Evolutionary conservation across 2,329 filamentous ascomycete species (phyloP), one percentile per base, ranked within the genome.

Genomic region (Ascosphaera acerosa): DNA sequence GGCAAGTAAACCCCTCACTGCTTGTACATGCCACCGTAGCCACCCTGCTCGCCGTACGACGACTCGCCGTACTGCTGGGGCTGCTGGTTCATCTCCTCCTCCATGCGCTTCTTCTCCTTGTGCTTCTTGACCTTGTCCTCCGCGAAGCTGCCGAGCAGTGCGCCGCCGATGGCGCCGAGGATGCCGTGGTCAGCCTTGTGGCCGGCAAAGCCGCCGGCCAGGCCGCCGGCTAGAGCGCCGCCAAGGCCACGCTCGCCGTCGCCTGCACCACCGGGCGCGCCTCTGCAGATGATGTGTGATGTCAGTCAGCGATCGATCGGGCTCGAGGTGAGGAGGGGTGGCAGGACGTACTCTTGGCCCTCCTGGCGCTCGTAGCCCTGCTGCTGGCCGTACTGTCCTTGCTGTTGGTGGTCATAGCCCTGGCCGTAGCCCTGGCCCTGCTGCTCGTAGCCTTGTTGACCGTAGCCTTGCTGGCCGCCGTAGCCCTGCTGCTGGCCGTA

Each of bases 181-280:
- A 60, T 44, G 18, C 57, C 57, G 43, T 59, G 57, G 38, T 54
- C 47, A 37, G 50, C 54, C 42, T 59, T 54, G 47, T 55, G 51
- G 34, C 57, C 57, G 15, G 47, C 51, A 31, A 50, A 58, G 19
- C 51, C 56, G 34, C 57, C 57, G n/a, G 53, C 48, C 6, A 53
- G 44, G 38, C 55, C 56, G 34, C 57, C 57, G 18, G 54, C 55
- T 28, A 59, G 37, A 10, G 57, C 57, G 23, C 57, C 57, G 32
- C 52, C 49, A 12, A 60, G 44, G 36, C 57, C 57, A 40, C 55
- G 54, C 34, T 59, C 56, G 33, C 50, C 51, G 1, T 55, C 53
- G 37, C 54, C 50, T 29, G 51, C 51, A 25, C 43, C 44, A 28
- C 46, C 51, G 31, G 51, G 50, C 20, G 45, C 46, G 37, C 32